Evolutionary conservation across 495 filamentous ascomycete genomes (phyloP), one percentile per base, ranked within the genome.

Genomic region (Hyaloscypha bicolor): DNA sequence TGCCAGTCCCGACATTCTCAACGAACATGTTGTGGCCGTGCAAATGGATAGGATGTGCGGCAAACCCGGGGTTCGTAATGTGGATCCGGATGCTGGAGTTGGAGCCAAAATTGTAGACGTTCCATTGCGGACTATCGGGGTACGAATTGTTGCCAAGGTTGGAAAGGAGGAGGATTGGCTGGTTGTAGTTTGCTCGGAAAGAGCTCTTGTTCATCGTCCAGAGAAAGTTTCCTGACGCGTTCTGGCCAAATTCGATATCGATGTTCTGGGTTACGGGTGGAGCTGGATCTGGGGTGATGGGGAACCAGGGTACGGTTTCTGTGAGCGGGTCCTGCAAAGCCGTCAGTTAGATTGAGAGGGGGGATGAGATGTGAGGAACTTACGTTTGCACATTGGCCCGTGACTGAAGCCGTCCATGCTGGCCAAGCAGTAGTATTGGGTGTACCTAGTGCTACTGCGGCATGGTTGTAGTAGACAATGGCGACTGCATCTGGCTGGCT

Each of bases 181-280:
- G 65, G 69, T 90, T 89, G 78, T 88, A 91, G 70, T 91, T 78
- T 8, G 79, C 85, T 3, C 83, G 77, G 76, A 85, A 87, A 4
- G 84, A 80, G 0, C 75, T 75, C 51, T 78, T 79, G 75, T 89
- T 86, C 69, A 91, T 84, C 29, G 75, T 76, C 81, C 83, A 90
- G 11, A 89, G 70, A 8, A 77, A 76, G 55, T 79, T 65, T 11
- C 79, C 77, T 0, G 83, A 84, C 2, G 72, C 81, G 72, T 91
- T 91, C 4, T 65, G 71, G 39, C 69, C 77, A 25, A 79, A 67
- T 29, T 74, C 79, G 62, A 91, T 84, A 39, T 79, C 77, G 68
- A 72, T 58, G 9, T n/a, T 19, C 37, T 71, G 45, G 87, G 78
- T n/a, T 76, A 71, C 60, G 83, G 76, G 2, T 76, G 68, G 71